phyloP scores from a whole-genome alignment of 352 stramenopile genomes.

The Pythium plurisporium region DNA sequence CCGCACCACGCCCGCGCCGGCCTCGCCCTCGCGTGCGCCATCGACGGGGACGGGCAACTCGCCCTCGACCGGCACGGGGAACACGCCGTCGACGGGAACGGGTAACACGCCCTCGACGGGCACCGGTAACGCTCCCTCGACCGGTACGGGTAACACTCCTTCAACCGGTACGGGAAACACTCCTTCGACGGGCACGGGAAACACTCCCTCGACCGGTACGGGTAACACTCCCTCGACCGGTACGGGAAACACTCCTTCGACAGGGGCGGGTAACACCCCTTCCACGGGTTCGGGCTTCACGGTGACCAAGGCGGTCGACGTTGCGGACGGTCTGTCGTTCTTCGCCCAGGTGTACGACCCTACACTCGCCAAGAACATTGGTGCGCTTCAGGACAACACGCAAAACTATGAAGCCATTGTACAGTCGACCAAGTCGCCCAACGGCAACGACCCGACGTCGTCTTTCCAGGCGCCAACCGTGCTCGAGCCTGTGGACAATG shows the following conservation, averaged over 20 bases:
- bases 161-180: not conserved
- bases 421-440: conserved; percentile 67
- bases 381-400: conserved; percentile 46
- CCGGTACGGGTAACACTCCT: not conserved
- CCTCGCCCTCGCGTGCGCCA: no score
- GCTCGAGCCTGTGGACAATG: conserved; percentile 31
- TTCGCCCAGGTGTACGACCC: conserved; percentile 52
- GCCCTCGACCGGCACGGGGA: not conserved
- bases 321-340: conserved; percentile 35
- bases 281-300: conserved; percentile 1
- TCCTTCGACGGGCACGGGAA: not conserved
- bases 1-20: no score
- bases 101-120: not conserved
- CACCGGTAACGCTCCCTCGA: not conserved
- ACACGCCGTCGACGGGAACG: not conserved
- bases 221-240: conserved; percentile 6
- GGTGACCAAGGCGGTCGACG: conserved; percentile 6
- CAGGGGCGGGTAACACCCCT: not conserved
- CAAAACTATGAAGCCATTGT: conserved; percentile 53
- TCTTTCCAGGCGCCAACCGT: conserved; percentile 58
- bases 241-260: not conserved
- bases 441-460: conserved; percentile 81
- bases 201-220: conserved; percentile 4
- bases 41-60: not conserved
- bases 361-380: conserved; percentile 38